phyloP scores from a whole-genome alignment of 495 filamentous ascomycete species.

The Penicillium macrosclerotiorum region DNA sequence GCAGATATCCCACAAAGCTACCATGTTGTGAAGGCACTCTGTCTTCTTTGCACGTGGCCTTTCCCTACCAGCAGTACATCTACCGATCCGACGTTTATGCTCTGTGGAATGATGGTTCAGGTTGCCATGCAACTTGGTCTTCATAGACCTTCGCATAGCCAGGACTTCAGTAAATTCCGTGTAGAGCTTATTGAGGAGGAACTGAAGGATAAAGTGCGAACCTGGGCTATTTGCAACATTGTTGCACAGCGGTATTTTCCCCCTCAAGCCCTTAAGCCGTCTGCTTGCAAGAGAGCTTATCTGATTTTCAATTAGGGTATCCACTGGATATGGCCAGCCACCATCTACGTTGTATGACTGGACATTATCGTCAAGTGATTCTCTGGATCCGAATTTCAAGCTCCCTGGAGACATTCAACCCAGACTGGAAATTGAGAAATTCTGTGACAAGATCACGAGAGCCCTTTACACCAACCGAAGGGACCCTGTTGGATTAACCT shows the following conservation, averaged over 20 bases:
- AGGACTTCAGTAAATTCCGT: constrained; percentile 83
- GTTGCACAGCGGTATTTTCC: constrained; percentile 72
- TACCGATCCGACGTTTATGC: constrained; percentile 84
- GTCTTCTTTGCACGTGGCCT: constrained; percentile 87
- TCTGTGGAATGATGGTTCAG: constrained; percentile 90
- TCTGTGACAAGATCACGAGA: constrained; percentile 82
- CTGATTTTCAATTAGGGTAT: constrained; percentile 52
- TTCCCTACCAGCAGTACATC: constrained; percentile 84
- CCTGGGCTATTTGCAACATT: constrained; percentile 91
- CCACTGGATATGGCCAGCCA: constrained; percentile 88
- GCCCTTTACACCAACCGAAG: constrained; percentile 78
- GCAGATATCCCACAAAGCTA: constrained; percentile 82
- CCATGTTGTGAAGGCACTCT: constrained; percentile 87
- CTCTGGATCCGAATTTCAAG: constrained; percentile 62
- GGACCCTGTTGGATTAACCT: constrained; percentile 70
- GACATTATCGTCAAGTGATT: constrained; percentile 66
- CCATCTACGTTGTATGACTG: constrained; percentile 87
- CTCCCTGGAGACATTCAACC: constrained; percentile 65
- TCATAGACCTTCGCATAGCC: constrained; percentile 83
- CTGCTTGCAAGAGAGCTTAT: not conserved
- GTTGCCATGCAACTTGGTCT: constrained; percentile 87
- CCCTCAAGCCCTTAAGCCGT: no score
- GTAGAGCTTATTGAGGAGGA: constrained; percentile 84
- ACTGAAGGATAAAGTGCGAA: constrained; percentile 78
- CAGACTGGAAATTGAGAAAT: constrained; percentile 74